Evolutionary conservation across 2,329 filamentous ascomycete genomes (phyloP).

Genomic region (Colletotrichum falcatum): DNA sequence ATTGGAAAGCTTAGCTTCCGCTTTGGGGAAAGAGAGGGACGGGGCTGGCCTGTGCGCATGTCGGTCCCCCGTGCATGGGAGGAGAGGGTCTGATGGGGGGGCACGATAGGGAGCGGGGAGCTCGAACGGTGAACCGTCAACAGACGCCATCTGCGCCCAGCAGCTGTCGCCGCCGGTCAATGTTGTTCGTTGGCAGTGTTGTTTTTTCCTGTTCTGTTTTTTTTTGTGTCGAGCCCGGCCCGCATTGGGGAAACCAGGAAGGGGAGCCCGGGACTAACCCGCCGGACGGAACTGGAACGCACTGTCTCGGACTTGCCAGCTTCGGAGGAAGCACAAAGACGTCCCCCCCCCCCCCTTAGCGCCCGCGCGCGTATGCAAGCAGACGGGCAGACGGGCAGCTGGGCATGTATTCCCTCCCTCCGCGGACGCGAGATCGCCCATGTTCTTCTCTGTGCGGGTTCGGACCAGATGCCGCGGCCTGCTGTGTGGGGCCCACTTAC

Average conservation of each 20-base stretch:
- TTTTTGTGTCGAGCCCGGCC: neutral
- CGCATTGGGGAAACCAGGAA: neutral
- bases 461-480: neutral
- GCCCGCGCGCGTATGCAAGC: neutral
- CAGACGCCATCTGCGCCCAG: conserved; percentile 18
- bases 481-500: neutral
- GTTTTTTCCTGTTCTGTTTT: neutral
- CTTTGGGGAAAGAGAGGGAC: neutral
- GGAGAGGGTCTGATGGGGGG: conserved; percentile 7
- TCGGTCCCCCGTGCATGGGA: neutral
- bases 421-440: neutral
- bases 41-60: conserved; percentile 21
- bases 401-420: neutral
- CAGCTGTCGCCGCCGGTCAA: too few relatives aligned
- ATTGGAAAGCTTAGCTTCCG: conserved; percentile 21
- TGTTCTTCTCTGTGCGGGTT: neutral
- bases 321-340: neutral
- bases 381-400: neutral
- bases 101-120: conserved; percentile 12
- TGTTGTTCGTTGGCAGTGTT: too few relatives aligned
- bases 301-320: conserved; percentile 34
- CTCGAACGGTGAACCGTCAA: neutral
- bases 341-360: too few relatives aligned
- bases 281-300: conserved; percentile 19
- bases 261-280: too few relatives aligned